Evolutionary conservation across 495 filamentous ascomycete species (phyloP).

Genomic region (Penicillium canariense): DNA sequence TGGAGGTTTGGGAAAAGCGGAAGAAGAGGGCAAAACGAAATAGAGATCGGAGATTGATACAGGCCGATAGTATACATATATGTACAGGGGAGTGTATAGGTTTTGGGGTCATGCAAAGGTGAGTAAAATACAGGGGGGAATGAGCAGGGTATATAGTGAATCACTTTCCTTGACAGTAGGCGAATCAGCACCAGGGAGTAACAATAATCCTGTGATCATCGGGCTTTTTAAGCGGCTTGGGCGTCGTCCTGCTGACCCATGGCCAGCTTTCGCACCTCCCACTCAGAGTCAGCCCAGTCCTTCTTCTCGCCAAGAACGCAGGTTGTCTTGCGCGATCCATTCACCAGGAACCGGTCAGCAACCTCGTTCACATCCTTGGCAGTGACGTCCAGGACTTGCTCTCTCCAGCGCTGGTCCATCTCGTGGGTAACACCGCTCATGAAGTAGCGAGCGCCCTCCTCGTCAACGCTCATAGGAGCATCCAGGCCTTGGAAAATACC

Average conservation of each 20-base stretch:
- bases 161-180: constrained; percentile 2
- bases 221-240: constrained; percentile 16
- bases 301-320: constrained; percentile 83
- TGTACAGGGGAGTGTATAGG: constrained; percentile 25
- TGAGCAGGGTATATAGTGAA: background rate
- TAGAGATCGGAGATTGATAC: constrained; percentile 15
- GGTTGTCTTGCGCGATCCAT: constrained; percentile 53
- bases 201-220: background rate
- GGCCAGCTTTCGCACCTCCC: constrained; percentile 46
- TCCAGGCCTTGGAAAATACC: constrained; percentile 96
- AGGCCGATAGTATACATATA: constrained; percentile 22
- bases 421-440: constrained; percentile 79
- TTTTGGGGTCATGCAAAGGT: constrained; percentile 3
- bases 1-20: constrained; percentile 2
- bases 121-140: constrained; percentile 24
- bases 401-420: constrained; percentile 84
- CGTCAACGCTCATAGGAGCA: constrained; percentile 81
- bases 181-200: background rate
- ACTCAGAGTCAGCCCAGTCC: constrained; percentile 59
- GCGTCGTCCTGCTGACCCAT: constrained; percentile 30
- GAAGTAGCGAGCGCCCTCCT: constrained; percentile 84
- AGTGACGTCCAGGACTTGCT: constrained; percentile 83
- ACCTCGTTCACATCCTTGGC: constrained; percentile 75
- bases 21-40: background rate
- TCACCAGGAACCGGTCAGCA: constrained; percentile 78